Evolutionary conservation across 2,329 filamentous ascomycete genomes (phyloP).

Genomic region (Neoarthrinium moseri): DNA sequence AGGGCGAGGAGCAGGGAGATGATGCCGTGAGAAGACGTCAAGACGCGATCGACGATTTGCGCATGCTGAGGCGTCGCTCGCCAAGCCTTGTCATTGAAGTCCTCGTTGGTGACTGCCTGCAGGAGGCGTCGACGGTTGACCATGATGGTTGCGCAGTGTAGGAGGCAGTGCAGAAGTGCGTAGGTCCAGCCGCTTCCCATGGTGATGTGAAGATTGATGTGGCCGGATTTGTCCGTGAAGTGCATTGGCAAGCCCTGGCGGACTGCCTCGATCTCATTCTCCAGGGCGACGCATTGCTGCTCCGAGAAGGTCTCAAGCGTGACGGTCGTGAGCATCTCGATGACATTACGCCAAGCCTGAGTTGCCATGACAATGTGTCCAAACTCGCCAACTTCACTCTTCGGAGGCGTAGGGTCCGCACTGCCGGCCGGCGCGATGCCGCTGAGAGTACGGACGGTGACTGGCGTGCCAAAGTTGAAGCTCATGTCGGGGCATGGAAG

Average conservation of each 20-base stretch:
- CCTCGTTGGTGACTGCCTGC: constrained; percentile 53
- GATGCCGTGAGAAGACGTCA: constrained; percentile 58
- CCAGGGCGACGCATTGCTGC: constrained; percentile 48
- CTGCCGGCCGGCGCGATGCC: constrained; percentile 36
- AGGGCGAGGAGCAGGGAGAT: constrained; percentile 55
- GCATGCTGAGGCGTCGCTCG: constrained; percentile 48
- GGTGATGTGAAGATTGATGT: constrained; percentile 62
- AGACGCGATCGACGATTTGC: constrained; percentile 54
- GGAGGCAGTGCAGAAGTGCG: constrained; percentile 60
- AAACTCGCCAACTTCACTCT: constrained; percentile 59
- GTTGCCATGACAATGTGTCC: constrained; percentile 61
- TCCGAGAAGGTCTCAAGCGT: constrained; percentile 53
- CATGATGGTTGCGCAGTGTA: constrained; percentile 61
- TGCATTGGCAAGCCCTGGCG: constrained; percentile 56
- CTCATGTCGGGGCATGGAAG: constrained; percentile 62
- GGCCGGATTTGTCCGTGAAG: constrained; percentile 59
- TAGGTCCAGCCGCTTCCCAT: constrained; percentile 64
- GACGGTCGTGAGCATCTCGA: constrained; percentile 58
- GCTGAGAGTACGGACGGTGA: constrained; percentile 55
- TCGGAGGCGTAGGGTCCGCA: constrained; percentile 33
- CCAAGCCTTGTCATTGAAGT: constrained; percentile 54
- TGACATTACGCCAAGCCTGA: constrained; percentile 61
- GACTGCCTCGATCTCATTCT: constrained; percentile 54
- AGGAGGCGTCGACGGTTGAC: constrained; percentile 59
- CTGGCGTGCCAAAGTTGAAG: constrained; percentile 61